These are phyloP conservation scores for Neofusicoccum sp. DNA, from an alignment of 2,329 filamentous ascomycete species.

Conservation along the genomic window DNA sequence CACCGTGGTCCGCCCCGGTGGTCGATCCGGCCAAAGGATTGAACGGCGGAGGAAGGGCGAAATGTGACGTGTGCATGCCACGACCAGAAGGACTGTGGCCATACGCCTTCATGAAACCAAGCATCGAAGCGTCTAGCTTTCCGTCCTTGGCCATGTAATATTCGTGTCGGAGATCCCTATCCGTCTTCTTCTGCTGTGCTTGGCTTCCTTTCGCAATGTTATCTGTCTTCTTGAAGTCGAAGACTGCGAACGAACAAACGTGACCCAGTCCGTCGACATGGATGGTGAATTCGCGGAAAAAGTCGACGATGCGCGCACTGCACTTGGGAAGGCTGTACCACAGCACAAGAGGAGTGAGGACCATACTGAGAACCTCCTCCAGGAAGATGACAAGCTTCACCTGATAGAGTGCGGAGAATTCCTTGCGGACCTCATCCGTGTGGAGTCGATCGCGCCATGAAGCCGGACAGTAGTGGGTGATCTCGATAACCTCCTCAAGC, in stretches of 20 bases:
- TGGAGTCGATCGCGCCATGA: constrained; percentile 90
- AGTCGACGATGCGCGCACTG: constrained; percentile 91
- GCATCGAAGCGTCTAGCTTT: constrained; percentile 97
- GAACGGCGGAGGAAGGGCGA: constrained; percentile 12
- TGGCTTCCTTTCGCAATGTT: constrained; percentile 46
- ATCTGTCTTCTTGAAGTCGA: constrained; percentile 86
- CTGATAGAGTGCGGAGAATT: constrained; percentile 89
- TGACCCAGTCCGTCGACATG: constrained; percentile 95
- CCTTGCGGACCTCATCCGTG: constrained; percentile 85
- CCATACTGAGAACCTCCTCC: constrained; percentile 87
- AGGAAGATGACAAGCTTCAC: constrained; percentile 88
- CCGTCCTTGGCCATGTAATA: constrained; percentile 95
- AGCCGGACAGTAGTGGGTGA: constrained; percentile 85
- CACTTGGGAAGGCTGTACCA: constrained; percentile 83
- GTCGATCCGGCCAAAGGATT: constrained; percentile 7
- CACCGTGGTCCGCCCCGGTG: background rate
- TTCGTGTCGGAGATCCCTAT: constrained; percentile 70
- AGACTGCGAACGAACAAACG: constrained; percentile 95
- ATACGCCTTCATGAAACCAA: constrained; percentile 93
- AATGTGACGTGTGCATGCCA: background rate
- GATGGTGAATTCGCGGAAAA: constrained; percentile 96
- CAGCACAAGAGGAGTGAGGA: constrained; percentile 86
- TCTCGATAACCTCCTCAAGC: constrained; percentile 83
- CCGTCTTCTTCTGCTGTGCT: constrained; percentile 55
- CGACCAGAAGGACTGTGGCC: constrained; percentile 20